These are phyloP conservation scores for Alternaria brassicicola DNA, from an alignment of 2,329 filamentous ascomycete species.

Conservation along the genomic window DNA sequence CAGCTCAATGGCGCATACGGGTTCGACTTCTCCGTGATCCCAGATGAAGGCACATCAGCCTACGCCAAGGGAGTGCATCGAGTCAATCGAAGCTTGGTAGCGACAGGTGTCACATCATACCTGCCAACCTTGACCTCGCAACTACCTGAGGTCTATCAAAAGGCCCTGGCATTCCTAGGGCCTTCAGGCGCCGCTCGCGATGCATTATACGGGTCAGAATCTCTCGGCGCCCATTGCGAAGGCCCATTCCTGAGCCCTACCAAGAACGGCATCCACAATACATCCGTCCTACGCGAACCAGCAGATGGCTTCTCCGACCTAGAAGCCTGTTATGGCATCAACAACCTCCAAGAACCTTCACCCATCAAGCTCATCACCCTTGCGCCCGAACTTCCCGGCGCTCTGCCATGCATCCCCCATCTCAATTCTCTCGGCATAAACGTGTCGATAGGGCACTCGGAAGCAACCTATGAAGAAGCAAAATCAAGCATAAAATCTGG, in stretches of 20 bases:
- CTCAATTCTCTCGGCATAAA: constrained; percentile 71
- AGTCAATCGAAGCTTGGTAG: constrained; percentile 73
- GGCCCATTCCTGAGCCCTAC: constrained; percentile 83
- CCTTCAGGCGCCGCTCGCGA: constrained; percentile 68
- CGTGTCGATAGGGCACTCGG: constrained; percentile 83
- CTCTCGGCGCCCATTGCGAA: constrained; percentile 87
- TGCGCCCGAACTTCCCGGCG: constrained; percentile 76
- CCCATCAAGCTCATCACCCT: constrained; percentile 81
- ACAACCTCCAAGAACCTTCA: constrained; percentile 62
- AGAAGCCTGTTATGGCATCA: constrained; percentile 72
- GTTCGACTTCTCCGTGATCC: constrained; percentile 85
- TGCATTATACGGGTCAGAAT: constrained; percentile 77
- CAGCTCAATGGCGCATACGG: constrained; percentile 93
- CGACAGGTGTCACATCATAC: constrained; percentile 87
- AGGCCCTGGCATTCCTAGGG: constrained; percentile 76
- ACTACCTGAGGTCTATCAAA: constrained; percentile 78
- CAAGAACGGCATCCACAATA: constrained; percentile 87
- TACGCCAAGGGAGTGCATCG: constrained; percentile 76
- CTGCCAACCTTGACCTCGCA: constrained; percentile 86
- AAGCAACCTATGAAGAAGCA: constrained; percentile 84
- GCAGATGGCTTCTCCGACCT: constrained; percentile 68
- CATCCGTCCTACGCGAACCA: constrained; percentile 70
- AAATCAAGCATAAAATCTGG: constrained; percentile 73
- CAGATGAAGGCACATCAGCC: constrained; percentile 61
- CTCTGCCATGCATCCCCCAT: constrained; percentile 72